Conservation (phyloP, 352 stramenopile species). For the Phytopythium mirpurense region DNA sequence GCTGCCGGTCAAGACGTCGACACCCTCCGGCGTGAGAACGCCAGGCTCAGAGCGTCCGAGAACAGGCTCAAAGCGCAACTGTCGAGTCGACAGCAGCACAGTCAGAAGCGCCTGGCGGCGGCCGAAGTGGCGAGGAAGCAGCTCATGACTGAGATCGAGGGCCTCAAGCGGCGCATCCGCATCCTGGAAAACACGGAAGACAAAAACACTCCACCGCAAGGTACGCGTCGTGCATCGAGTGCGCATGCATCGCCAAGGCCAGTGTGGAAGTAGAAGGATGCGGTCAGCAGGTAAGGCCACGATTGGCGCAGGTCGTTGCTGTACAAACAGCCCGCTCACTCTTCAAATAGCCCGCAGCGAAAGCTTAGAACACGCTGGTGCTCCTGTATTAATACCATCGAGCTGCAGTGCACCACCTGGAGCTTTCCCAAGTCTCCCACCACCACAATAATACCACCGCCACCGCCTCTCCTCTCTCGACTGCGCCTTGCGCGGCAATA, state of each 20-base stretch:
- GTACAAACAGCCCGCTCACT: too few relatives aligned
- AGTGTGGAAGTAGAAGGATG: not conserved
- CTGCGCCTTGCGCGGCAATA: too few relatives aligned
- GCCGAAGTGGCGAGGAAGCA: not conserved
- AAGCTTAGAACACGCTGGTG: too few relatives aligned
- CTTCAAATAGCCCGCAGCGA: too few relatives aligned
- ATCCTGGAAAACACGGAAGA: not conserved
- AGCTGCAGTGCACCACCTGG: too few relatives aligned
- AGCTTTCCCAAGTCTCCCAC: too few relatives aligned
- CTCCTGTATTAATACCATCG: too few relatives aligned
- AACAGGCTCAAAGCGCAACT: not conserved
- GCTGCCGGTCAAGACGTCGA: not conserved
- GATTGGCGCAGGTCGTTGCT: too few relatives aligned
- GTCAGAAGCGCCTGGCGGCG: not conserved
- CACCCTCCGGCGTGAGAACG: not conserved
- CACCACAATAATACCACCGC: too few relatives aligned
- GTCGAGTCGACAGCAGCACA: not conserved
- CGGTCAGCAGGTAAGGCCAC: too few relatives aligned
- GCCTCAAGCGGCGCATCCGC: not conserved
- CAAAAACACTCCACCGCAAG: too few relatives aligned
- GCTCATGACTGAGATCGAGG: not conserved
- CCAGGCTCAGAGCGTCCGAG: not conserved
- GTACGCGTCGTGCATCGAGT: not conserved
- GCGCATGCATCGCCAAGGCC: not conserved
- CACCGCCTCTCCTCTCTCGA: too few relatives aligned